A percentile compares a stretch with the other conserved stretches of the same genome.
These are phyloP conservation scores for Penicillium palitans DNA, from an alignment of 2,329 filamentous ascomycete genomes.

Conservation along the genomic window DNA sequence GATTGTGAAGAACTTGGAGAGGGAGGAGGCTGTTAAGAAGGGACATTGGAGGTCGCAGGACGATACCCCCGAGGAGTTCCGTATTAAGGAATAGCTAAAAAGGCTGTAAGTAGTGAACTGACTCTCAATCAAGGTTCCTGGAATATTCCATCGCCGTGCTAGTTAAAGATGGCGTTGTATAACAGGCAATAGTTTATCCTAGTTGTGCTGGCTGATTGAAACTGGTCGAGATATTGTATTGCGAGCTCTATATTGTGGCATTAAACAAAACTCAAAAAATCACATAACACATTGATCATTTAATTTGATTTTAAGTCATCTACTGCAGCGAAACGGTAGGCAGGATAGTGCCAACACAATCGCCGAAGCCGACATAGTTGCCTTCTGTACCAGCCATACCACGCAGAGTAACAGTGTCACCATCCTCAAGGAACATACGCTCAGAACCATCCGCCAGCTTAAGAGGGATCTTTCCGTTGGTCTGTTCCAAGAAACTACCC, in stretches of 20 bases:
- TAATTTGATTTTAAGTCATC: conserved; percentile 9
- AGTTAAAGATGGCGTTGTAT: background rate
- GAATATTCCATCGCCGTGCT: background rate
- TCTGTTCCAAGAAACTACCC: conserved; percentile 73
- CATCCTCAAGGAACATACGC: conserved; percentile 71
- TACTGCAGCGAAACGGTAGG: conserved; percentile 42
- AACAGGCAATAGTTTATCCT: background rate
- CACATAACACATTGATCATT: conserved; percentile 9
- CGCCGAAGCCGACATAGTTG: conserved; percentile 73
- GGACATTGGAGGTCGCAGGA: conserved; percentile 57
- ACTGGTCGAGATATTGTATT: conserved; percentile 3
- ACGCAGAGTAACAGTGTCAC: conserved; percentile 66
- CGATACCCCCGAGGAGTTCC: conserved; percentile 54
- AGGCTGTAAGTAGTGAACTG: background rate
- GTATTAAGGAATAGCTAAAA: conserved; percentile 17
- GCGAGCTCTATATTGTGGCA: conserved; percentile 6
- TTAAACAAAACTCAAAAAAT: background rate
- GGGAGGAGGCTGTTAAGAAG: conserved; percentile 53
- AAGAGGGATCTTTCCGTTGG: conserved; percentile 65
- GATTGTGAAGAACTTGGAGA: conserved; percentile 50
- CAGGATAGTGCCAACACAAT: conserved; percentile 65
- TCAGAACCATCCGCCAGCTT: conserved; percentile 64
- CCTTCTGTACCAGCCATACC: conserved; percentile 67
- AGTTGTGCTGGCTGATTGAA: background rate
- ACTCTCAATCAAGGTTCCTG: too few species aligned